phyloP scores from a whole-genome alignment of 2,329 filamentous ascomycete species.

The Alternaria sp. region DNA sequence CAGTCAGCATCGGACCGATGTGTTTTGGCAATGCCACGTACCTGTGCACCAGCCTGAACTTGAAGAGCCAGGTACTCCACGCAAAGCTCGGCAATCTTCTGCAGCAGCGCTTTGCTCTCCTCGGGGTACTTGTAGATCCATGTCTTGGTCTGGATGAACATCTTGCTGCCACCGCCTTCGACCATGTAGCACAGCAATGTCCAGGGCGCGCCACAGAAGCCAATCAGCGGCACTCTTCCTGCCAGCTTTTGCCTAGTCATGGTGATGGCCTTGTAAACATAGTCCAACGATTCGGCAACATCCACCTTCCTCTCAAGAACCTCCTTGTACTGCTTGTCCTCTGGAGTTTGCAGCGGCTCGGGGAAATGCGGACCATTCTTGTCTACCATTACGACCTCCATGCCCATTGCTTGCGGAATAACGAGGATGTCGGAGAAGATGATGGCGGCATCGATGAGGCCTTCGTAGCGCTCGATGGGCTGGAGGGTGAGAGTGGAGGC shows the following conservation, averaged over 20 bases:
- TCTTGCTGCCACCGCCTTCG: constrained; percentile 92
- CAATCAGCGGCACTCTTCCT: constrained; percentile 89
- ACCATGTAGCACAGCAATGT: constrained; percentile 99
- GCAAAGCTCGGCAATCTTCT: constrained; percentile 93
- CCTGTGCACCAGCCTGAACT: constrained; percentile 90
- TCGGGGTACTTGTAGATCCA: constrained; percentile 93
- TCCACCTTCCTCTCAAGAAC: constrained; percentile 81
- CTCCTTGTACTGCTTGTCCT: constrained; percentile 81
- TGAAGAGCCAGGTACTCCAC: constrained; percentile 93
- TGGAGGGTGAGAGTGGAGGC: constrained; percentile 93
- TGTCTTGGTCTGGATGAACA: constrained; percentile 92
- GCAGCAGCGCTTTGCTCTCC: constrained; percentile 79
- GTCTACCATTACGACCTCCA: constrained; percentile 98
- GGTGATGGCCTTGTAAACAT: constrained; percentile 95
- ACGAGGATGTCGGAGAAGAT: constrained; percentile 99
- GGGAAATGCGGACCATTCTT: constrained; percentile 97
- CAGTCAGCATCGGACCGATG: constrained; percentile 18
- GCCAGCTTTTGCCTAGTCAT: constrained; percentile 86
- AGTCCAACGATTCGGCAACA: constrained; percentile 82
- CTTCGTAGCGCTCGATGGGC: constrained; percentile 88
- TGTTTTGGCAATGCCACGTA: constrained; percentile 39
- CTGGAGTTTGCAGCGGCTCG: constrained; percentile 76
- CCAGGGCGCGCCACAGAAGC: constrained; percentile 97
- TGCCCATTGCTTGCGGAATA: constrained; percentile 96
- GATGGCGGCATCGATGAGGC: constrained; percentile 93